phyloP scores from a whole-genome alignment of 2,329 filamentous ascomycete species.

The Sporothrix inflata region DNA sequence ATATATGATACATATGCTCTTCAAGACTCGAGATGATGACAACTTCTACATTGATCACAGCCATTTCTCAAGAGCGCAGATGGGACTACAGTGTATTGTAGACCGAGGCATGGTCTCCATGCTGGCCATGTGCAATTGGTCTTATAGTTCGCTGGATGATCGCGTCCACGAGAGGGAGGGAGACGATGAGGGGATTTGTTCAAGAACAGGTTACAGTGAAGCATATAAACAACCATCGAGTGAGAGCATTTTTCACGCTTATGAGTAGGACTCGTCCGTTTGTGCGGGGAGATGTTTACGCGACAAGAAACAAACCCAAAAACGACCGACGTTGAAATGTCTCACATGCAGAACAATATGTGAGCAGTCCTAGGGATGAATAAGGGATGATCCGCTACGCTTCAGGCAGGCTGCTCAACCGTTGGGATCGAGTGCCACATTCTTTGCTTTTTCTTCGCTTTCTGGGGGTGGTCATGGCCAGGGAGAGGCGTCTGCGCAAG shows the following conservation, averaged over 20 bases:
- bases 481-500: neutral
- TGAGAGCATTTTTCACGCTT: neutral
- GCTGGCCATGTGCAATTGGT: too few species aligned
- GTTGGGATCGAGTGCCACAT: neutral
- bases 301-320: neutral
- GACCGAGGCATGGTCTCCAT: neutral
- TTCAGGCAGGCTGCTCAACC: neutral
- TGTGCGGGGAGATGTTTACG: neutral
- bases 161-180: neutral
- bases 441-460: neutral
- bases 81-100: neutral
- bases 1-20: neutral
- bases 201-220: neutral
- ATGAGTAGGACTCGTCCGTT: neutral
- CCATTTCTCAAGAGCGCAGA: neutral
- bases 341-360: neutral
- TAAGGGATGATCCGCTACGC: neutral
- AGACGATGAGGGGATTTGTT: neutral
- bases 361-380: constrained; percentile 1
- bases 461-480: neutral
- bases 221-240: neutral
- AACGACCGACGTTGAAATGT: neutral
- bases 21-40: neutral
- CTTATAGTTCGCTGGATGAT: neutral
- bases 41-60: neutral